Percentiles rank a stretch among this genome's conserved stretches.
Conservation (phyloP, 2,329 filamentous ascomycete species). For the Beauveria sp. region DNA sequence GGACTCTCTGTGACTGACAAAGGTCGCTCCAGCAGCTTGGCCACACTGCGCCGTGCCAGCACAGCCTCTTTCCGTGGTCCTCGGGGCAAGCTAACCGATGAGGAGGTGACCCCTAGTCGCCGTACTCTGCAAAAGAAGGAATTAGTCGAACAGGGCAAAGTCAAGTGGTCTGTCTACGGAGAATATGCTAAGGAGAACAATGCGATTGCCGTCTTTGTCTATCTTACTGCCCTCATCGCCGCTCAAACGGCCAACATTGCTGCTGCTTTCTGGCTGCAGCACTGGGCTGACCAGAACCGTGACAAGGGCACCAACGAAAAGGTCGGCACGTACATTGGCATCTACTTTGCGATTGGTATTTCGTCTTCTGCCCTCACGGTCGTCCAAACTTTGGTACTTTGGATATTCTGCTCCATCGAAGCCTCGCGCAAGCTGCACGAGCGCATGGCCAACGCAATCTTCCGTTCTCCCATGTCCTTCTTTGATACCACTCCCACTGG, state of each 20-base stretch:
- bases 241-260: constrained; percentile 78
- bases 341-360: constrained; percentile 93
- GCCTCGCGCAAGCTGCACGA: constrained; percentile 95
- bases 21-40: constrained; percentile 60
- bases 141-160: constrained; percentile 86
- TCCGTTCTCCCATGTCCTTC: constrained; percentile 96
- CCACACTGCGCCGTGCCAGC: constrained; percentile 81
- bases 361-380: constrained; percentile 80
- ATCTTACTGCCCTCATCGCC: constrained; percentile 66
- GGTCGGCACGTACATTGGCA: constrained; percentile 83
- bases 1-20: constrained; percentile 38
- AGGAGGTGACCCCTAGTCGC: constrained; percentile 68
- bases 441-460: constrained; percentile 94
- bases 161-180: constrained; percentile 87
- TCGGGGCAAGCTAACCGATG: constrained; percentile 75
- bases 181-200: constrained; percentile 97
- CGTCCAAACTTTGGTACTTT: constrained; percentile 85
- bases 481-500: constrained; percentile 96
- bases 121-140: constrained; percentile 86
- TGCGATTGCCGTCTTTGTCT: constrained; percentile 71
- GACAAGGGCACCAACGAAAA: constrained; percentile 59
- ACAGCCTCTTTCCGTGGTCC: constrained; percentile 84
- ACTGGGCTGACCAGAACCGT: constrained; percentile 80
- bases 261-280: constrained; percentile 87
- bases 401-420: constrained; percentile 99